phyloP scores from a whole-genome alignment of 805 yeast genomes.

The Ogataea sp. region DNA sequence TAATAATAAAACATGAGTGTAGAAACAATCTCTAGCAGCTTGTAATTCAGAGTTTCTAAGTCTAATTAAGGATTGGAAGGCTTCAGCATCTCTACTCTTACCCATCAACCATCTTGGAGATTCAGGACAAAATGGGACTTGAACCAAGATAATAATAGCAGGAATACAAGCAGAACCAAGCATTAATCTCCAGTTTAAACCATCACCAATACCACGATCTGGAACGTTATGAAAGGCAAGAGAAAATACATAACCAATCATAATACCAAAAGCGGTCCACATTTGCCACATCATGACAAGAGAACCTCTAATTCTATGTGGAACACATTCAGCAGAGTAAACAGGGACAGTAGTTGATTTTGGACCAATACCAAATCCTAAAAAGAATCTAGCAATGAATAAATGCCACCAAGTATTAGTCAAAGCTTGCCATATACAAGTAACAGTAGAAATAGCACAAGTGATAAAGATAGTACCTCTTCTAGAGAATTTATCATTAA shows the following conservation, averaged over 20 bases:
- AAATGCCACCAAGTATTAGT: constrained; percentile 58
- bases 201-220: constrained; percentile 34
- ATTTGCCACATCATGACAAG: constrained; percentile 71
- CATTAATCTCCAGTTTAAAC: constrained; percentile 66
- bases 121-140: constrained; percentile 64
- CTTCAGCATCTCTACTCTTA: constrained; percentile 52
- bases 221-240: constrained; percentile 55
- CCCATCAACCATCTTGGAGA: constrained; percentile 78
- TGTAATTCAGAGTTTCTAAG: constrained; percentile 45
- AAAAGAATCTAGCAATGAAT: constrained; percentile 54
- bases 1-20: constrained; percentile 53
- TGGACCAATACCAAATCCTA: constrained; percentile 67
- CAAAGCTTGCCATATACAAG: constrained; percentile 67
- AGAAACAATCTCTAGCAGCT: constrained; percentile 67
- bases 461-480: constrained; percentile 61
- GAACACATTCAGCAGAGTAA: constrained; percentile 59
- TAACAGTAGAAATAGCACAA: constrained; percentile 48
- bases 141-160: constrained; percentile 49
- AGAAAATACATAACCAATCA: constrained; percentile 60
- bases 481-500: constrained; percentile 51
- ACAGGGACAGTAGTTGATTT: constrained; percentile 74
- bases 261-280: constrained; percentile 68
- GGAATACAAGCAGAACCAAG: constrained; percentile 62
- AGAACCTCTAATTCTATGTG: constrained; percentile 56
- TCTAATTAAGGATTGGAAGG: constrained; percentile 39